These are phyloP conservation scores for Phycomyces nitens DNA, from an alignment of 192 early-diverging fungal genomes.

Conservation along the genomic window DNA sequence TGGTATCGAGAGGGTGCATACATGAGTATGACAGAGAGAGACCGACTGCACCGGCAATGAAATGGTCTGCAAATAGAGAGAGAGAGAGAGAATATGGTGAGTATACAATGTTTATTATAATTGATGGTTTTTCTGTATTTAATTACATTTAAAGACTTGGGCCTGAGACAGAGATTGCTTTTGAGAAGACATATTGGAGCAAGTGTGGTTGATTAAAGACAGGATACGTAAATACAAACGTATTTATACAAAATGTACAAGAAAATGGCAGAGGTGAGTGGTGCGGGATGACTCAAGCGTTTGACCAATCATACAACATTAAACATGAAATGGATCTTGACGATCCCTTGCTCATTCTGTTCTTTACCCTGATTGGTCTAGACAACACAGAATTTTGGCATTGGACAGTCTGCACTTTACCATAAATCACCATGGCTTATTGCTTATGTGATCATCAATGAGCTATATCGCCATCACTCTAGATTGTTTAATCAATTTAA, in stretches of 20 bases:
- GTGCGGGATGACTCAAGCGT: background rate
- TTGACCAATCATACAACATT: background rate
- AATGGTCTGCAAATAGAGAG: conserved; percentile 48
- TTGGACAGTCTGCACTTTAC: background rate
- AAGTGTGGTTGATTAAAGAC: too few species aligned
- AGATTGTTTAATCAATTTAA: too few species aligned
- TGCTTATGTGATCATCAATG: background rate
- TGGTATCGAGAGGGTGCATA: conserved; percentile 76
- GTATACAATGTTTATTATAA: background rate
- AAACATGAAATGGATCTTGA: background rate
- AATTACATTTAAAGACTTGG: too few species aligned
- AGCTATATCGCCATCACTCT: too few species aligned
- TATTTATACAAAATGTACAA: too few species aligned
- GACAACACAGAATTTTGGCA: background rate
- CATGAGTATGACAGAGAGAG: conserved; percentile 65
- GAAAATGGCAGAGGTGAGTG: too few species aligned
- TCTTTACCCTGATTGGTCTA: background rate
- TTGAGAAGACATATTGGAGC: too few species aligned
- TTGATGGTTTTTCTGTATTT: background rate
- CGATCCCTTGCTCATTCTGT: conserved; percentile 2
- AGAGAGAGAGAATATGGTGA: background rate
- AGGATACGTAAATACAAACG: too few species aligned
- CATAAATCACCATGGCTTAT: background rate
- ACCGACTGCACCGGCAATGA: conserved; percentile 56
- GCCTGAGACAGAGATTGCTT: too few species aligned